Evolutionary conservation across 768 basidiomycete genomes (phyloP).

Genomic region (Russula lepida): DNA sequence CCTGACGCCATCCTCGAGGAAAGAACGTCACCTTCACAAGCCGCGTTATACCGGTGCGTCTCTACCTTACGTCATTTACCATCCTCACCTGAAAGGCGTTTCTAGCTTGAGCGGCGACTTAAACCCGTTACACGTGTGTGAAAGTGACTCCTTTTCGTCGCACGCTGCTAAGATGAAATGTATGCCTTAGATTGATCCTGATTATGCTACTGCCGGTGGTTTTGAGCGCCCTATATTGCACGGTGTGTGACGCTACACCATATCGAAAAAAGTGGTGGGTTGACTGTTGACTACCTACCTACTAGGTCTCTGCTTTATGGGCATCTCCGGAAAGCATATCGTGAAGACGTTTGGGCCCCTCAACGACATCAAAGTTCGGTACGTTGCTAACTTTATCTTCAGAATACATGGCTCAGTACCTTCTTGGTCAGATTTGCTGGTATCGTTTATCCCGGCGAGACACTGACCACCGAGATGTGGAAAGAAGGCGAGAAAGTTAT

Average conservation of each 20-base stretch:
- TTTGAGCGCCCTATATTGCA: slow-evolving; percentile 87
- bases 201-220: slow-evolving; percentile 91
- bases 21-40: slow-evolving; percentile 72
- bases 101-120: slow-evolving; percentile 78
- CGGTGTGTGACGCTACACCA: slow-evolving; percentile 29
- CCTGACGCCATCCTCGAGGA: slow-evolving; percentile 88
- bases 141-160: not conserved
- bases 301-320: slow-evolving; percentile 81
- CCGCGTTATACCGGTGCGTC: slow-evolving; percentile 80
- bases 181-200: slow-evolving; percentile 65
- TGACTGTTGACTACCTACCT: not conserved
- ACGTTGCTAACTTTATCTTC: slow-evolving; percentile 23
- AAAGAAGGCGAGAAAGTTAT: slow-evolving; percentile 87
- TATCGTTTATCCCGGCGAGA: slow-evolving; percentile 92
- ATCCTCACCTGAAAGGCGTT: not conserved
- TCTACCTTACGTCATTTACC: not conserved
- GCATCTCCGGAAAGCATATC: slow-evolving; percentile 89
- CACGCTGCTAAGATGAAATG: not conserved
- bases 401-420: slow-evolving; percentile 1
- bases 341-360: slow-evolving; percentile 77
- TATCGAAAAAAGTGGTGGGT: not conserved
- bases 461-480: slow-evolving; percentile 96
- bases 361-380: slow-evolving; percentile 94
- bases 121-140: slow-evolving; percentile 80
- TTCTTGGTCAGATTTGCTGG: slow-evolving; percentile 60